Evolutionary conservation across 352 stramenopile species (phyloP).

Genomic region (Phytophthora melonis): DNA sequence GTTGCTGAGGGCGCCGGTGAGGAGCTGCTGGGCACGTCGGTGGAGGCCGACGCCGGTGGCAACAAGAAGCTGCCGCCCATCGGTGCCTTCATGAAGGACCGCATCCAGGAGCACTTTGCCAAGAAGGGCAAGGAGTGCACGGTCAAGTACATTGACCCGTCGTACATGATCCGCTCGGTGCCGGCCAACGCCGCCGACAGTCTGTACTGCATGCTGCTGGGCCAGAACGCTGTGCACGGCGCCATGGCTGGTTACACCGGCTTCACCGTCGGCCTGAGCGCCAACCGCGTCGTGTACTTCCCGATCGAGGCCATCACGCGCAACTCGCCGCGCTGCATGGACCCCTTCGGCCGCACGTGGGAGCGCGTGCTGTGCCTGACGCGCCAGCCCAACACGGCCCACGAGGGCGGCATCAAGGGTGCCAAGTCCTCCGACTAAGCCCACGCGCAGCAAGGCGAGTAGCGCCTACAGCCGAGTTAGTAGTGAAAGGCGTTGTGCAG

Average conservation of each 20-base stretch:
- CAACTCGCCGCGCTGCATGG: conserved; percentile 91
- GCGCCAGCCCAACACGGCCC: conserved; percentile 94
- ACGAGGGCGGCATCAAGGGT: conserved; percentile 52
- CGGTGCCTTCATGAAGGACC: conserved; percentile 96
- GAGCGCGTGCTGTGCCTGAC: conserved; percentile 96
- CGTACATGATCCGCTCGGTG: conserved; percentile 97
- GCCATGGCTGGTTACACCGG: conserved; percentile 98
- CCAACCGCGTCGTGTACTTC: conserved; percentile 96
- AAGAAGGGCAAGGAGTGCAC: conserved; percentile 88
- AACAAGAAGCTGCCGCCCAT: conserved; percentile 98
- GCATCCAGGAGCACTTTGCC: conserved; percentile 95
- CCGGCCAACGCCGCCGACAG: conserved; percentile 94
- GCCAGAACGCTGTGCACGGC: conserved; percentile 98
- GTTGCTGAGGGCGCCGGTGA: conserved; percentile 98
- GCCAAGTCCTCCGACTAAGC: conserved; percentile 77
- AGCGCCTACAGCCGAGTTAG: conserved; percentile 12
- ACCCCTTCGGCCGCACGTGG: conserved; percentile 91
- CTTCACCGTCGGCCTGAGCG: conserved; percentile 97
- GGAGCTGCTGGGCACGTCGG: conserved; percentile 93
- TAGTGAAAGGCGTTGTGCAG: conserved; percentile 11
- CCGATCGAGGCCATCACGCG: conserved; percentile 88
- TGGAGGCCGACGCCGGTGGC: conserved; percentile 91
- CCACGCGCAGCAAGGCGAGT: conserved; percentile 14
- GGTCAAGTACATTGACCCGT: conserved; percentile 99
- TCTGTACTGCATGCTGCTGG: conserved; percentile 98